Conservation (phyloP, 805 yeast species). For the Saccharomyces jurei region DNA sequence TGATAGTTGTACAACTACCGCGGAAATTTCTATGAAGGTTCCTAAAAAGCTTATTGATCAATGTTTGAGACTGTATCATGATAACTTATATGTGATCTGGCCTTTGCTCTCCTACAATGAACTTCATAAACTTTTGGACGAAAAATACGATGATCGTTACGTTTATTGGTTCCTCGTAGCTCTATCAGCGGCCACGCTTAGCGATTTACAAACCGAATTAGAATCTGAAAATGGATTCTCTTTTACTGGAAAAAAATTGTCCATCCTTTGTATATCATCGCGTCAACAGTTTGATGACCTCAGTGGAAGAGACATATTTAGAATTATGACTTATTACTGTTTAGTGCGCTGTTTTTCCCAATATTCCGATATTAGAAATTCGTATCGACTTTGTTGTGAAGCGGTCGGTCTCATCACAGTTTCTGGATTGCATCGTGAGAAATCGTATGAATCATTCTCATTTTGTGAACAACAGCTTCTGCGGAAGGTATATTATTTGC, state of each 20-base stretch:
- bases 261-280: background rate
- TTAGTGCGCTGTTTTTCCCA: background rate
- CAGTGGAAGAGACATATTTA: background rate
- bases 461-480: background rate
- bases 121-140: background rate
- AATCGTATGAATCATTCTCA: background rate
- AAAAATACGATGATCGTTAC: background rate
- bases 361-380: background rate
- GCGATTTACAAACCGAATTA: background rate
- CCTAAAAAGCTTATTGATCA: background rate
- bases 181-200: background rate
- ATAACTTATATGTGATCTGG: background rate
- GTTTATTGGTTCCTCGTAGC: background rate
- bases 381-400: background rate
- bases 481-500: background rate
- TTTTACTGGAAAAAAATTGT: background rate
- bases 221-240: background rate
- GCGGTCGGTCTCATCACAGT: background rate
- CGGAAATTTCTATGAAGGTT: background rate
- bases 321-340: background rate
- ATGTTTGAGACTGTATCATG: background rate
- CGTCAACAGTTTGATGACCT: background rate
- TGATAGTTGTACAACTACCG: background rate
- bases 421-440: background rate
- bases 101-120: background rate